Evolutionary conservation across 768 basidiomycete species (phyloP).

Genomic region (Clitopilus hobsonii): DNA sequence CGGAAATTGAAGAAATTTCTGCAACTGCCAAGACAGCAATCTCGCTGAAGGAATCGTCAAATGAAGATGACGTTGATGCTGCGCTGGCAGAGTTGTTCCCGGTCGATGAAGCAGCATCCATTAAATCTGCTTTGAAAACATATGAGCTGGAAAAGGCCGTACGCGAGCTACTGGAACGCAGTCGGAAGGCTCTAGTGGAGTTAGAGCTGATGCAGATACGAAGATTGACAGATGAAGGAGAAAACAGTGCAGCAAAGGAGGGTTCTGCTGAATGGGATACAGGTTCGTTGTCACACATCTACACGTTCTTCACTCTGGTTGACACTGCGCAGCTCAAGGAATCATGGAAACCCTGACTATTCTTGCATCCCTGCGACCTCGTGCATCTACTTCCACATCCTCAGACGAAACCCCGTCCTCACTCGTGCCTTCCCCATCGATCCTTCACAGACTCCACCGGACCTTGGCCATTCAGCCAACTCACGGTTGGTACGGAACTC

Average conservation of each 20-base stretch:
- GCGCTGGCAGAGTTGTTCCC: slow-evolving; percentile 53
- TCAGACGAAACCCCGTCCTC: slow-evolving; percentile 35
- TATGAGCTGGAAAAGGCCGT: slow-evolving; percentile 68
- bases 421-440: slow-evolving; percentile 56
- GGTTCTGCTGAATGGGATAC: slow-evolving; percentile 82
- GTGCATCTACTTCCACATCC: slow-evolving; percentile 50
- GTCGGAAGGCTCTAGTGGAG: slow-evolving; percentile 55
- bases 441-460: slow-evolving; percentile 68
- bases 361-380: slow-evolving; percentile 69
- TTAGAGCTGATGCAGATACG: slow-evolving; percentile 53
- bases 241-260: slow-evolving; percentile 43
- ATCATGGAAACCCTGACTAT: slow-evolving; percentile 67
- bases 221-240: slow-evolving; percentile 31
- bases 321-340: slow-evolving; percentile 50
- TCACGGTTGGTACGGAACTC: slow-evolving; percentile 71
- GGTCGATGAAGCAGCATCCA: slow-evolving; percentile 44
- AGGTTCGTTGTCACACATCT: slow-evolving; percentile 41
- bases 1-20: slow-evolving; percentile 21
- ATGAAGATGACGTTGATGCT: slow-evolving; percentile 27
- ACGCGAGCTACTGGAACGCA: slow-evolving; percentile 62
- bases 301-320: slow-evolving; percentile 6
- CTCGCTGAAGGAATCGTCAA: slow-evolving; percentile 5
- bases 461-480: slow-evolving; percentile 59
- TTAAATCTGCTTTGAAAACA: slow-evolving; percentile 58
- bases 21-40: slow-evolving; percentile 13